phyloP scores from a whole-genome alignment of 371 early-diverging fungal species.

The Mortierella sp. region DNA sequence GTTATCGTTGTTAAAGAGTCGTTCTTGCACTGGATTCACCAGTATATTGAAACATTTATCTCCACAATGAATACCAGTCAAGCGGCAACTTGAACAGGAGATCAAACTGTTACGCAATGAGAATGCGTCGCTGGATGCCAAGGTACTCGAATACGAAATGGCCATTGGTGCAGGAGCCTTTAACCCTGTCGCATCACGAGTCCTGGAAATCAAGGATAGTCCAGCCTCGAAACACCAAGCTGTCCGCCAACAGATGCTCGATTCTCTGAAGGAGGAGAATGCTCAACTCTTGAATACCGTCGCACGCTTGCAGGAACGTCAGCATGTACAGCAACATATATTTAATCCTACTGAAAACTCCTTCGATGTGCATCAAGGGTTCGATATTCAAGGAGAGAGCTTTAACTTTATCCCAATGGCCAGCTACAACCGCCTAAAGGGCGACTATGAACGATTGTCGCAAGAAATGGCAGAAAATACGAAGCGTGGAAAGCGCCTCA shows the following conservation, averaged over 20 bases:
- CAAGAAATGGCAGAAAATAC: constrained; percentile 59
- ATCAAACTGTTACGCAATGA: constrained; percentile 54
- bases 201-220: constrained; percentile 78
- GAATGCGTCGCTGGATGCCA: constrained; percentile 45
- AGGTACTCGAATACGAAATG: constrained; percentile 59
- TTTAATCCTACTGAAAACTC: not conserved
- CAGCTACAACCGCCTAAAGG: constrained; percentile 65
- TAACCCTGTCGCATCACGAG: constrained; percentile 64
- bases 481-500: constrained; percentile 73
- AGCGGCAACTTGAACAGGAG: constrained; percentile 29
- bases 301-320: constrained; percentile 33
- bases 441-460: constrained; percentile 61
- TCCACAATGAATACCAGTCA: constrained; percentile 24
- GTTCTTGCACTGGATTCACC: too few species aligned
- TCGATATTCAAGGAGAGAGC: constrained; percentile 15
- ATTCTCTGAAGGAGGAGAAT: constrained; percentile 72
- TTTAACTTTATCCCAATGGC: constrained; percentile 58
- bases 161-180: constrained; percentile 75
- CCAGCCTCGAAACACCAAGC: constrained; percentile 73
- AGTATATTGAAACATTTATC: too few species aligned
- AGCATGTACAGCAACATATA: constrained; percentile 14
- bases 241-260: constrained; percentile 71
- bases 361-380: constrained; percentile 18
- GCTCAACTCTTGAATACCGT: constrained; percentile 55
- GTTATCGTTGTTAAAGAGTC: too few species aligned